Conservation (phyloP, 805 yeast genomes). For the Lipomyces starkeyi region DNA sequence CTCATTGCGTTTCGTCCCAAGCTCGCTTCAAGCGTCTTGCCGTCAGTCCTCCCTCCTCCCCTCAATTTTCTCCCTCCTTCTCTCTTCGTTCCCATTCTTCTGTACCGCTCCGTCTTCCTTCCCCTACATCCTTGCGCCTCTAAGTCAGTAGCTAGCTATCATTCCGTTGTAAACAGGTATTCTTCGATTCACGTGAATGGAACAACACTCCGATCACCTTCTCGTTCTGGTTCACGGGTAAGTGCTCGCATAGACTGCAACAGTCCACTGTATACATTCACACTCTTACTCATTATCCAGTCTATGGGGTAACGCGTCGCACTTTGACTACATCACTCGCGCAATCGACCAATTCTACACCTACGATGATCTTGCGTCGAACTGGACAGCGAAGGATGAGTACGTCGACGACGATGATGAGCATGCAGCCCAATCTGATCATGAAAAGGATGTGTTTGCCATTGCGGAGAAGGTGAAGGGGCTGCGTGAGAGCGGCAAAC, state of each 20-base stretch:
- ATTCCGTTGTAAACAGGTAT: background rate
- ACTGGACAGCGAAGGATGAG: slow-evolving; percentile 7
- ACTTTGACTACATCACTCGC: slow-evolving; percentile 60
- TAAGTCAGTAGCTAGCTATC: background rate
- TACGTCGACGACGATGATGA: slow-evolving; percentile 48
- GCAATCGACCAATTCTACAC: slow-evolving; percentile 32
- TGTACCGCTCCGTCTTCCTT: background rate
- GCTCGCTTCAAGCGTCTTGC: background rate
- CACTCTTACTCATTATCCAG: slow-evolving; percentile 45
- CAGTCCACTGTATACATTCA: too few species aligned
- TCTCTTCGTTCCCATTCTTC: background rate
- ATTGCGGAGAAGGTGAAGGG: slow-evolving; percentile 39
- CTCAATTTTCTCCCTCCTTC: too few species aligned
- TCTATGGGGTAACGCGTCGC: slow-evolving; percentile 78
- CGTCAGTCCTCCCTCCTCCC: too few species aligned
- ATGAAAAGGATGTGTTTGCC: slow-evolving; percentile 35
- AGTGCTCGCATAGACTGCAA: slow-evolving; percentile 38
- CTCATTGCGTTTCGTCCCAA: background rate
- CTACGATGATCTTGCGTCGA: slow-evolving; percentile 40
- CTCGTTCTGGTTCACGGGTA: slow-evolving; percentile 68
- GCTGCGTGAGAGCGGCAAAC: slow-evolving; percentile 38
- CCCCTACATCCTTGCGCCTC: background rate
- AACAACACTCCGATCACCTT: slow-evolving; percentile 51
- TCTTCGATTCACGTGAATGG: slow-evolving; percentile 29
- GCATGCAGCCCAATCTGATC: slow-evolving; percentile 23